A percentile compares a stretch with the other conserved stretches of the same genome.
Conservation (phyloP, 2,329 filamentous ascomycete species). For the Ceratocystis huliohia region DNA sequence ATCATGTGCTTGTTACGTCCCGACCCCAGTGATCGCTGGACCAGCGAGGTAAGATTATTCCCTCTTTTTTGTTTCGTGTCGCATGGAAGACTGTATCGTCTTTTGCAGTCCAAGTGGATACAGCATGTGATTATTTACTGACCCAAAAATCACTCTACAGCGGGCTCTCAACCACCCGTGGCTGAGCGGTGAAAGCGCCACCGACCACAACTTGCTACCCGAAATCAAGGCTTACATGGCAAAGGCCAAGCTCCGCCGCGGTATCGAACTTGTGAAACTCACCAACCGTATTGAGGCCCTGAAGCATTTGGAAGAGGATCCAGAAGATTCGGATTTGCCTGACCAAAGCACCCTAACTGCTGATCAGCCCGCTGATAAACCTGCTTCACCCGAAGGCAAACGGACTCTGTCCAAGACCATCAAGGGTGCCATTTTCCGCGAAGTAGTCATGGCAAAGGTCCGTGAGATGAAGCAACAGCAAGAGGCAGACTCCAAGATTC, state of each 20-base stretch:
- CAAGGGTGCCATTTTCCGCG: conserved; percentile 70
- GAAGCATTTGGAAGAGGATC: conserved; percentile 81
- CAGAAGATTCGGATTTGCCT: conserved; percentile 58
- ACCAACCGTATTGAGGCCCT: conserved; percentile 90
- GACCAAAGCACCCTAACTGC: conserved; percentile 46
- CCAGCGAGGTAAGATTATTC: conserved; percentile 50
- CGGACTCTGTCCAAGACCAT: conserved; percentile 38
- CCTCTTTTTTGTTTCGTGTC: background rate
- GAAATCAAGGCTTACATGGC: conserved; percentile 92
- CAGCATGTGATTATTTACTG: conserved; percentile 9
- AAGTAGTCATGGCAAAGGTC: conserved; percentile 88
- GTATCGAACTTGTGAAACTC: conserved; percentile 92
- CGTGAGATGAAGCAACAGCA: conserved; percentile 82
- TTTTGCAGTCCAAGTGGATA: conserved; percentile 2
- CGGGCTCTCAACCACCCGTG: conserved; percentile 71
- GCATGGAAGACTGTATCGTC: background rate
- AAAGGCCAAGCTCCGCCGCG: conserved; percentile 77
- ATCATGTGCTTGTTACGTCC: conserved; percentile 72
- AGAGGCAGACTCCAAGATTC: conserved; percentile 50
- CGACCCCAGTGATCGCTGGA: conserved; percentile 61
- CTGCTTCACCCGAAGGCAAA: conserved; percentile 30
- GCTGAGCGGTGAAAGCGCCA: conserved; percentile 83
- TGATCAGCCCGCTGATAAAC: conserved; percentile 24
- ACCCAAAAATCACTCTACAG: conserved; percentile 29
- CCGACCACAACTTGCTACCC: conserved; percentile 86